Conservation (phyloP, 179 eudicot species). For the Kewa caespitosa region DNA sequence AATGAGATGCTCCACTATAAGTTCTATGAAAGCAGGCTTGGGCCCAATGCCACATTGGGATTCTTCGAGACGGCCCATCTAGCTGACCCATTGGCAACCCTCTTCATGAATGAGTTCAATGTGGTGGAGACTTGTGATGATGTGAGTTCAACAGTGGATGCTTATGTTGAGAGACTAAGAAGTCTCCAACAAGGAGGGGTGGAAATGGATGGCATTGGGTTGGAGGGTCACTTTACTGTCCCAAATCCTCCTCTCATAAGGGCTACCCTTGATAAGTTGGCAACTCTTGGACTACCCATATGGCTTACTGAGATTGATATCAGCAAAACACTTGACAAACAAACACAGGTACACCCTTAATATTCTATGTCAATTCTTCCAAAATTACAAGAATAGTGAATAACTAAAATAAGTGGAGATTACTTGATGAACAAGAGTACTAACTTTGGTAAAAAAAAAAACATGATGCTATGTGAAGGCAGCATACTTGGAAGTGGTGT, state of each 20-base stretch:
- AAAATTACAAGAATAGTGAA: neutral
- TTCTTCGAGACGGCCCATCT: slow-evolving; percentile 56
- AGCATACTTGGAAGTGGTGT: slow-evolving; percentile 53
- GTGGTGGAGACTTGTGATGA: slow-evolving; percentile 78
- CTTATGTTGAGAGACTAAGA: slow-evolving; percentile 44
- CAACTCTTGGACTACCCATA: slow-evolving; percentile 67
- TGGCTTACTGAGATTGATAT: slow-evolving; percentile 88
- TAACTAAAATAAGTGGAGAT: neutral
- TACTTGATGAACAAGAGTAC: neutral
- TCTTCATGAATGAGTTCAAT: slow-evolving; percentile 83
- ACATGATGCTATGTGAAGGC: slow-evolving; percentile 40
- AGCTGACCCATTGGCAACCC: slow-evolving; percentile 62
- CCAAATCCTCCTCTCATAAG: slow-evolving; percentile 78
- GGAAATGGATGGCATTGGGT: slow-evolving; percentile 66
- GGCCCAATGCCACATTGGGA: slow-evolving; percentile 49
- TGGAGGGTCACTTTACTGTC: slow-evolving; percentile 64
- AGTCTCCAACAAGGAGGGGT: slow-evolving; percentile 57
- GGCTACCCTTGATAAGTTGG: slow-evolving; percentile 68
- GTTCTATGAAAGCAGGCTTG: slow-evolving; percentile 63
- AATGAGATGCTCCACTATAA: slow-evolving; percentile 79
- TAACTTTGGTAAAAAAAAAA: neutral
- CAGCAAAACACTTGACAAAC: slow-evolving; percentile 40
- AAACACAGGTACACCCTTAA: slow-evolving; percentile 65
- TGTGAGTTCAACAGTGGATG: slow-evolving; percentile 56
- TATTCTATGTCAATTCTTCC: neutral